These are phyloP conservation scores for Clarireedia paspali DNA, from an alignment of 2,329 filamentous ascomycete species.

Conservation along the genomic window DNA sequence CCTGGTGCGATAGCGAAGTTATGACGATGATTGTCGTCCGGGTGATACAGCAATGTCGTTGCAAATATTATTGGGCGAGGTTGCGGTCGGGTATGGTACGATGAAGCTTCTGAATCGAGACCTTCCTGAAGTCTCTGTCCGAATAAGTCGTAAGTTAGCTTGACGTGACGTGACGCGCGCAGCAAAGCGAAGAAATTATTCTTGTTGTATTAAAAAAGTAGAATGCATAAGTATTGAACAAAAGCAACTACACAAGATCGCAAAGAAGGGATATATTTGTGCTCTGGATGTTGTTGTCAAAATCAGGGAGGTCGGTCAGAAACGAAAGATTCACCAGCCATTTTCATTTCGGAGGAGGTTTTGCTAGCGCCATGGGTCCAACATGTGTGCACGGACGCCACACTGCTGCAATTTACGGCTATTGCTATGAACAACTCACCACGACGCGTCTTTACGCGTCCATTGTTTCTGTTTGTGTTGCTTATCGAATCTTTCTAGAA, in stretches of 20 bases:
- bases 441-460: not conserved
- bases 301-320: slow-evolving; percentile 3
- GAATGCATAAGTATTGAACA: slow-evolving; percentile 5
- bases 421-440: not conserved
- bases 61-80: no score
- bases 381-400: not conserved
- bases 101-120: no score
- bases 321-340: slow-evolving; percentile 5
- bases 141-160: not conserved
- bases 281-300: slow-evolving; percentile 3
- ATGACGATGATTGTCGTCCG: no score
- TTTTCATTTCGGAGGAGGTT: slow-evolving; percentile 4
- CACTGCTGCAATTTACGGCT: not conserved
- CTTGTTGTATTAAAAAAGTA: not conserved
- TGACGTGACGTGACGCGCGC: not conserved
- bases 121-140: no score
- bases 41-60: no score
- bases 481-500: not conserved
- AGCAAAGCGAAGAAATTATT: not conserved
- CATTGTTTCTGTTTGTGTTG: not conserved
- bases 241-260: slow-evolving; percentile 1
- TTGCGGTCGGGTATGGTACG: no score
- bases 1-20: no score
- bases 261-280: slow-evolving; percentile 3
- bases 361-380: not conserved